These are phyloP conservation scores for Kokia cookei DNA, from an alignment of 441 rosid genomes.

Conservation along the genomic window DNA sequence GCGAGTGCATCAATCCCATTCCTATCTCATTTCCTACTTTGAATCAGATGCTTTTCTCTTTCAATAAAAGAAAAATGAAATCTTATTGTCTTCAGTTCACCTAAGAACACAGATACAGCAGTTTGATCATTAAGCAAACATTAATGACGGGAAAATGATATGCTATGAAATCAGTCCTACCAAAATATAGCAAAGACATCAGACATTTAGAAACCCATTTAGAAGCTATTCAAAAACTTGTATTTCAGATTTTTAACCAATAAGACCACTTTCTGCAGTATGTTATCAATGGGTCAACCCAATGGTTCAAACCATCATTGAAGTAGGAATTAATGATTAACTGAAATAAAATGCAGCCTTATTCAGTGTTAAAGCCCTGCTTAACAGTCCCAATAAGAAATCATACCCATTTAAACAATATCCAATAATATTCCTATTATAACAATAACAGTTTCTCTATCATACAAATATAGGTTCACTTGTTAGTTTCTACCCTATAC, in stretches of 20 bases:
- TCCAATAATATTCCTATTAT: neutral
- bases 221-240: neutral
- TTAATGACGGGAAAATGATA: neutral
- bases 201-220: neutral
- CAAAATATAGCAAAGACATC: neutral
- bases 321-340: neutral
- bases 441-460: neutral
- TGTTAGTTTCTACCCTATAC: constrained; percentile 5
- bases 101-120: neutral
- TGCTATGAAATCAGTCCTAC: neutral
- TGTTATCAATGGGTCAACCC: neutral
- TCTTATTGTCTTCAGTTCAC: neutral
- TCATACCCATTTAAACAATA: neutral
- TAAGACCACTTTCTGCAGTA: neutral
- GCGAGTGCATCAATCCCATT: neutral
- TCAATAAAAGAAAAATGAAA: neutral
- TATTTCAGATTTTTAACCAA: neutral
- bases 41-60: neutral
- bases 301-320: neutral
- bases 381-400: neutral
- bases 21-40: neutral
- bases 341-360: neutral
- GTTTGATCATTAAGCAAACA: neutral
- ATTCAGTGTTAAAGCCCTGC: neutral
- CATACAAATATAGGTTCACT: neutral